Conservation (phyloP, 1,284 basidiomycete genomes). For the Papiliotrema terrestris region DNA sequence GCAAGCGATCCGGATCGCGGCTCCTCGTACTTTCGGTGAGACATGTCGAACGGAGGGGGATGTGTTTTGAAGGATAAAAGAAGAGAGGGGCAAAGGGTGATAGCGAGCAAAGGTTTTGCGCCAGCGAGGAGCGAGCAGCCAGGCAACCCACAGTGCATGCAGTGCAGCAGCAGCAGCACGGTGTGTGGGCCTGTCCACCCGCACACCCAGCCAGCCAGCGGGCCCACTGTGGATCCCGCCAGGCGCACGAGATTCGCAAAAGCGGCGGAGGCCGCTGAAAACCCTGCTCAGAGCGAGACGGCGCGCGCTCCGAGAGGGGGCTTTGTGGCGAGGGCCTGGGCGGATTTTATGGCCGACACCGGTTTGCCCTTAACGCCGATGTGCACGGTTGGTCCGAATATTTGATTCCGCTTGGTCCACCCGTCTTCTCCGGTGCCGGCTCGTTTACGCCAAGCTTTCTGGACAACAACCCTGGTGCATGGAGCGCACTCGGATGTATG, state of each 20-base stretch:
- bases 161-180: not conserved
- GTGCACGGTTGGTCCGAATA: no score
- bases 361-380: not conserved
- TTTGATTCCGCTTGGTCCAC: no score
- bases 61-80: slow-evolving; percentile 18
- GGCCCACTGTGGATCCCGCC: no score
- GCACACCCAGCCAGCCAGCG: no score
- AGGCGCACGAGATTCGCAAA: no score
- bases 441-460: no score
- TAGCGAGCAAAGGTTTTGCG: not conserved
- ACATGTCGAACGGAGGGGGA: slow-evolving; percentile 1
- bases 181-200: no score
- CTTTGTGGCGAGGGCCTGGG: not conserved
- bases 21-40: slow-evolving; percentile 71
- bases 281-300: not conserved
- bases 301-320: not conserved
- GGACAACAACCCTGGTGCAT: no score
- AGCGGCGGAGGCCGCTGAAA: not conserved
- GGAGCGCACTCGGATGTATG: no score
- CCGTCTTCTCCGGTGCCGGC: no score
- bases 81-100: not conserved
- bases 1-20: slow-evolving; percentile 89
- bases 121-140: no score
- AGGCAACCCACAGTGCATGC: not conserved
- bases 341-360: not conserved